Percentiles rank a stretch among this genome's conserved stretches.
Conservation (phyloP, 345 rosid genomes). For the Salix viminalis region DNA sequence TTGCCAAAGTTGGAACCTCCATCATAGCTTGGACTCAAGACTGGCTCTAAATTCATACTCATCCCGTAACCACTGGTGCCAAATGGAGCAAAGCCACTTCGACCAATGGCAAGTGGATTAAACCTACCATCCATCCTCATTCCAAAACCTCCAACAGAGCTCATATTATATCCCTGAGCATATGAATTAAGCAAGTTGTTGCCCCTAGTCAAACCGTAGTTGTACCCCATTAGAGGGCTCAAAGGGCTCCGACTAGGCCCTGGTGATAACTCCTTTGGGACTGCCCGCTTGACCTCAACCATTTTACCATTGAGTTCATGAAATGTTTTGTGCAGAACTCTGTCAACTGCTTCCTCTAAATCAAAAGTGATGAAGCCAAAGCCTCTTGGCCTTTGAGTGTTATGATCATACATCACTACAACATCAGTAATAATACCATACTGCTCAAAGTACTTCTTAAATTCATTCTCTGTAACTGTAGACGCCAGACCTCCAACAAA, state of each 20-base stretch:
- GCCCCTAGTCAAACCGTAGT: conserved; percentile 54
- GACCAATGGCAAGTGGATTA: conserved; percentile 63
- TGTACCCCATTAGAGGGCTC: conserved; percentile 61
- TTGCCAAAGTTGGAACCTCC: conserved; percentile 56
- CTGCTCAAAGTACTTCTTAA: conserved; percentile 80
- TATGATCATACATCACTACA: conserved; percentile 98
- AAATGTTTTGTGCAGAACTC: conserved; percentile 79
- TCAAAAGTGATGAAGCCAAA: conserved; percentile 97
- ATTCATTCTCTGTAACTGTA: conserved; percentile 61
- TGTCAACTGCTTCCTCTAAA: conserved; percentile 85
- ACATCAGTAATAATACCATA: conserved; percentile 83
- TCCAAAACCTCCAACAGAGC: conserved; percentile 51
- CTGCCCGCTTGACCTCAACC: conserved; percentile 99
- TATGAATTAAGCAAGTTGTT: conserved; percentile 64
- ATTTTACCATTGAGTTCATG: conserved; percentile 95
- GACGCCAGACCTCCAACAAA: conserved; percentile 92
- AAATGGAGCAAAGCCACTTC: conserved; percentile 57
- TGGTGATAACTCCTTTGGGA: conserved; percentile 79
- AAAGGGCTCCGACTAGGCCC: conserved; percentile 67
- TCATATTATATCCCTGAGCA: conserved; percentile 61
- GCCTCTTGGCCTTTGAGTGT: conserved; percentile 96
- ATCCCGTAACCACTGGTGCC: conserved; percentile 57
- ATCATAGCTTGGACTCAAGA: conserved; percentile 53
- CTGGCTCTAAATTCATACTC: conserved; percentile 66
- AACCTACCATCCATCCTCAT: conserved; percentile 69